Conservation (phyloP, 169 alveolate genomes). For the Perkinsus olseni region DNA sequence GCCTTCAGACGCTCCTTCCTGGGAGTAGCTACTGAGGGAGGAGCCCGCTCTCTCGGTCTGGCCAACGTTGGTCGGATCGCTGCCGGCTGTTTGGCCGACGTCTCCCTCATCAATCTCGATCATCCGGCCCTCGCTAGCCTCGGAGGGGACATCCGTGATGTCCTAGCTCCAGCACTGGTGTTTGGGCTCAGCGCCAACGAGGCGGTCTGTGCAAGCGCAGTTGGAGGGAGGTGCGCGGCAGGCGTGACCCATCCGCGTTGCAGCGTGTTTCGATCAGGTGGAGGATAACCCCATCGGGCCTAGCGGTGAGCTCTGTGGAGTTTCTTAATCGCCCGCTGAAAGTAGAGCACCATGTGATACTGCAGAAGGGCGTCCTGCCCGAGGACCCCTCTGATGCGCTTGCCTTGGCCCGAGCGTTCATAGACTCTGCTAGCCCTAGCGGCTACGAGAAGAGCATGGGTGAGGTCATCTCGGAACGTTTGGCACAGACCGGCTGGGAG, state of each 20-base stretch:
- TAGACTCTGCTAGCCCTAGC: background rate
- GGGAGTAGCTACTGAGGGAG: background rate
- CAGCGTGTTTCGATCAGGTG: background rate
- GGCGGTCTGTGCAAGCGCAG: background rate
- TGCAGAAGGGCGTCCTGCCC: background rate
- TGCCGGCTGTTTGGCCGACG: background rate
- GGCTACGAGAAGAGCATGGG: conserved; percentile 1
- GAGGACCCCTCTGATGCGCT: background rate
- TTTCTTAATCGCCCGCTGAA: background rate
- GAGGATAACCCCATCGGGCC: background rate
- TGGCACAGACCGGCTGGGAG: background rate
- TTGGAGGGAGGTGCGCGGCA: background rate
- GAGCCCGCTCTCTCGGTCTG: conserved; percentile 7
- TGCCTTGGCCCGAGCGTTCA: conserved; percentile 5
- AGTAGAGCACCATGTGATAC: background rate
- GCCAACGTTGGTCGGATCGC: background rate
- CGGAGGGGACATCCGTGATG: background rate
- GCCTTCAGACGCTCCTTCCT: background rate
- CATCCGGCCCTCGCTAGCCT: background rate
- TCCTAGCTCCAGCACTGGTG: background rate
- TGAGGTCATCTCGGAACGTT: background rate
- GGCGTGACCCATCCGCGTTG: background rate
- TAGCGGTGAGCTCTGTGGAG: background rate
- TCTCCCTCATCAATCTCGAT: background rate
- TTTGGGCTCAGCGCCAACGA: background rate